phyloP scores from a whole-genome alignment of 139 green algal genomes.

The Picochlorum sp. region DNA sequence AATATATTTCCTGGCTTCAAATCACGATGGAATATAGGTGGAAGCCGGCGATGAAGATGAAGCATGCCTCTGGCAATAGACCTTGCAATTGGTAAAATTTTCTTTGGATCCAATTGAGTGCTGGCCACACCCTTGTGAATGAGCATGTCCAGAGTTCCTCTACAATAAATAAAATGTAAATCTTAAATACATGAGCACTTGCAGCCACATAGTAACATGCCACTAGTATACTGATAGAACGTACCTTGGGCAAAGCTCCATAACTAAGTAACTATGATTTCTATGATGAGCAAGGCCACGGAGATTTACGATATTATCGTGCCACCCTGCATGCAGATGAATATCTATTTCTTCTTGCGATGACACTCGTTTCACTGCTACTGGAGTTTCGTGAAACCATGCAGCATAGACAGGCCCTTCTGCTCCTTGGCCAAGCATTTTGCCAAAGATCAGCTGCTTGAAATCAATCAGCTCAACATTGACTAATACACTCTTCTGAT shows the following conservation, averaged over 20 bases:
- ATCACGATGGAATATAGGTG: conserved; percentile 69
- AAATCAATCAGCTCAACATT: conserved; percentile 21
- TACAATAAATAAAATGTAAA: no score
- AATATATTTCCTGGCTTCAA: conserved; percentile 46
- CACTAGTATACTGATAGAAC: no score
- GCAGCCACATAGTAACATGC: neutral
- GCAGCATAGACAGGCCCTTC: conserved; percentile 38
- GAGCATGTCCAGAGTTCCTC: conserved; percentile 35
- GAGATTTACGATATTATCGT: conserved; percentile 40
- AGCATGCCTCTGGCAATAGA: conserved; percentile 35
- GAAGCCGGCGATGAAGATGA: conserved; percentile 66
- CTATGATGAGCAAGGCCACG: conserved; percentile 23
- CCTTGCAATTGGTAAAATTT: conserved; percentile 31
- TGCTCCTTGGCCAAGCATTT: conserved; percentile 21
- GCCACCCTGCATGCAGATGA: conserved; percentile 29
- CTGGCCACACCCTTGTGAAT: conserved; percentile 18
- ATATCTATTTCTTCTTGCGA: conserved; percentile 30
- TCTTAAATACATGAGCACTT: neutral
- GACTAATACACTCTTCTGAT: neutral
- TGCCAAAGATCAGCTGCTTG: conserved; percentile 10
- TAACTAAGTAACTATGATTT: conserved; percentile 26
- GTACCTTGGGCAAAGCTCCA: conserved; percentile 45
- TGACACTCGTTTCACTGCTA: conserved; percentile 28
- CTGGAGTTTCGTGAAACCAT: conserved; percentile 31
- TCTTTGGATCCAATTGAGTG: conserved; percentile 13